These are phyloP conservation scores for Elongisporangium senticosum DNA, from an alignment of 352 stramenopile genomes.

Conservation along the genomic window DNA sequence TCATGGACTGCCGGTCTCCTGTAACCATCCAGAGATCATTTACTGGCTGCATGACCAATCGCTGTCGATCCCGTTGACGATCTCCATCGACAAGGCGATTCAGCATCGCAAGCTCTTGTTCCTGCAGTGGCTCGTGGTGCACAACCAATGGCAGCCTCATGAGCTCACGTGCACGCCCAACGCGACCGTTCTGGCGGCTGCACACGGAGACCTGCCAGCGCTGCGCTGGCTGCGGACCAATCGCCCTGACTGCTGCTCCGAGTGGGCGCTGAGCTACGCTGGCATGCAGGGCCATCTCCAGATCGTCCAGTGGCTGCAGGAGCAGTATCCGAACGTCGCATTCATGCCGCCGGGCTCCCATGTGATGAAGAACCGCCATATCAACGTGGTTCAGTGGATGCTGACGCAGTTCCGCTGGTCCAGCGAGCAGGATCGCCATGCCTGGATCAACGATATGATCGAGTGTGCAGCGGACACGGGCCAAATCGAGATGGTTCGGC, in stretches of 20 bases:
- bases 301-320: conserved; percentile 35
- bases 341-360: neutral
- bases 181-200: neutral
- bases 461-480: neutral
- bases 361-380: neutral
- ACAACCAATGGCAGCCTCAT: neutral
- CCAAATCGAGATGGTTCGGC: neutral
- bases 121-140: neutral
- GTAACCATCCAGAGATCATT: neutral
- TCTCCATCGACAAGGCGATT: neutral
- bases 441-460: neutral
- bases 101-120: neutral
- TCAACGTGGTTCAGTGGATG: neutral
- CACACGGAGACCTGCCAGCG: neutral
- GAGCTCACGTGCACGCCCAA: neutral
- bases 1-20: neutral
- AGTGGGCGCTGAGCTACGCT: neutral
- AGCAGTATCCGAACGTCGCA: conserved; percentile 9
- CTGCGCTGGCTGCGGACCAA: neutral
- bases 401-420: neutral
- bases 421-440: neutral
- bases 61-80: neutral
- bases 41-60: neutral
- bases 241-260: neutral
- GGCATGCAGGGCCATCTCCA: conserved; percentile 4